These are phyloP conservation scores for Fusarium oligoseptatum DNA, from an alignment of 2,329 filamentous ascomycete genomes.

Conservation along the genomic window DNA sequence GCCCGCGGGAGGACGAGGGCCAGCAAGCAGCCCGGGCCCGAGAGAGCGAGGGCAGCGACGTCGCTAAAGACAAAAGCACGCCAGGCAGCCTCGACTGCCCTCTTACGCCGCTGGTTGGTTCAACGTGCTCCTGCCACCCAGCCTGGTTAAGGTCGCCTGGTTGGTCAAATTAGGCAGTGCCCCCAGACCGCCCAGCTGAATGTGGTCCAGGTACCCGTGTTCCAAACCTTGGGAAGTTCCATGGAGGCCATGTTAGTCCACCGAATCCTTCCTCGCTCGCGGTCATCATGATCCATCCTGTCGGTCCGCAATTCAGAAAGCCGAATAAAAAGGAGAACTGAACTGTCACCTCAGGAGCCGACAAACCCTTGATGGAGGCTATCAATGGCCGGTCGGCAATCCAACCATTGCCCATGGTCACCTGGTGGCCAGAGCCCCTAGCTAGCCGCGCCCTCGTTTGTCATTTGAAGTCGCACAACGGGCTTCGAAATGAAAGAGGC, in stretches of 20 bases:
- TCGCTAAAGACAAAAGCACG: slow-evolving; percentile 10
- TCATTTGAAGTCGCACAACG: slow-evolving; percentile 14
- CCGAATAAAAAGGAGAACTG: not conserved
- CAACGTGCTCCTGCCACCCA: slow-evolving; percentile 2
- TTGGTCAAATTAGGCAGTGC: slow-evolving; percentile 20
- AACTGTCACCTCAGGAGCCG: not conserved
- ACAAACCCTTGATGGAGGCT: slow-evolving; percentile 15
- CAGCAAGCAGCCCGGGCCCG: slow-evolving; percentile 1
- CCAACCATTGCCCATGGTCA: slow-evolving; percentile 7
- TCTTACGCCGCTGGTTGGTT: slow-evolving; percentile 5
- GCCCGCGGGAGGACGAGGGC: not conserved
- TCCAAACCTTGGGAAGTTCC: slow-evolving; percentile 5
- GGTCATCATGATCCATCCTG: not conserved
- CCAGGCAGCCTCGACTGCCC: slow-evolving; percentile 13
- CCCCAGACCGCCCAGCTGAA: slow-evolving; percentile 7
- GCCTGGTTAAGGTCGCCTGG: not conserved
- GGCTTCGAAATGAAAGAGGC: slow-evolving; percentile 9
- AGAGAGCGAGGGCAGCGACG: not conserved
- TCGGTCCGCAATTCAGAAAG: not conserved
- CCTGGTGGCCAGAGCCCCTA: slow-evolving; percentile 10
- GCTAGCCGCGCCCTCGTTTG: slow-evolving; percentile 17
- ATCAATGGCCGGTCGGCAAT: slow-evolving; percentile 10
- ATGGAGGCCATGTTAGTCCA: slow-evolving; percentile 11
- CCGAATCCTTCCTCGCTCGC: not conserved
- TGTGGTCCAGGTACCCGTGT: slow-evolving; percentile 8